These are phyloP conservation scores for Lentinula lateritia DNA, from an alignment of 768 basidiomycete genomes.

Conservation along the genomic window DNA sequence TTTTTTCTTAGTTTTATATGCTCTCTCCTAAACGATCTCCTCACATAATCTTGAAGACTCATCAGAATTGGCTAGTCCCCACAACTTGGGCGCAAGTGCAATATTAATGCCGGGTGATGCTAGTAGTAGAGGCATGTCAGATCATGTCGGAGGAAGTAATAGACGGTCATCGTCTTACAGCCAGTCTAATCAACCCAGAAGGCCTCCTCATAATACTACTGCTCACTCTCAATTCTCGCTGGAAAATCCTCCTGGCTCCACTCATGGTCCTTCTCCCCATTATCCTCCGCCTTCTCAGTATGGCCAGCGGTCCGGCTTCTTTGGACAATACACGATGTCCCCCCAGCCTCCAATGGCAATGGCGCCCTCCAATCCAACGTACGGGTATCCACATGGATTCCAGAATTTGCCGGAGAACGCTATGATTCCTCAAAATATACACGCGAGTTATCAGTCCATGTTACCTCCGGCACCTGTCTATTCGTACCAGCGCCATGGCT, in stretches of 20 bases:
- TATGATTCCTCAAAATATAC: constrained; percentile 35
- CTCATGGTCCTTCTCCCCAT: constrained; percentile 16
- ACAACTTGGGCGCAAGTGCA: neutral
- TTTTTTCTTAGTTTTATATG: constrained; percentile 4
- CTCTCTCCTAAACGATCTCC: neutral
- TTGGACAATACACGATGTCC: constrained; percentile 44
- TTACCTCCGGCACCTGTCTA: constrained; percentile 32
- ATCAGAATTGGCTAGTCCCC: neutral
- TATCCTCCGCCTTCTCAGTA: constrained; percentile 24
- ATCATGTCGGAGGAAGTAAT: neutral
- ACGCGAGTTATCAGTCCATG: constrained; percentile 36
- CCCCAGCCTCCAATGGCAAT: constrained; percentile 35
- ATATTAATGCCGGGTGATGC: constrained; percentile 4
- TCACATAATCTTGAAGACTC: constrained; percentile 4
- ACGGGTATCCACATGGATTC: constrained; percentile 29
- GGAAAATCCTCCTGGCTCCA: constrained; percentile 3
- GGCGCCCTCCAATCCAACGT: constrained; percentile 23
- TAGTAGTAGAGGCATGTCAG: constrained; percentile 1
- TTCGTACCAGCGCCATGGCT: constrained; percentile 28
- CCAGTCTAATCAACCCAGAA: neutral
- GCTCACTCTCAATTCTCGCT: neutral
- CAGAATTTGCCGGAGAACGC: constrained; percentile 29
- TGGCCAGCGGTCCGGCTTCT: constrained; percentile 27
- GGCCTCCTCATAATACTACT: neutral
- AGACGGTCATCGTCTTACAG: neutral